Evolutionary conservation across 1,284 basidiomycete genomes (phyloP), one percentile per base, ranked within the genome.

Genomic region (Meira nashicola): DNA sequence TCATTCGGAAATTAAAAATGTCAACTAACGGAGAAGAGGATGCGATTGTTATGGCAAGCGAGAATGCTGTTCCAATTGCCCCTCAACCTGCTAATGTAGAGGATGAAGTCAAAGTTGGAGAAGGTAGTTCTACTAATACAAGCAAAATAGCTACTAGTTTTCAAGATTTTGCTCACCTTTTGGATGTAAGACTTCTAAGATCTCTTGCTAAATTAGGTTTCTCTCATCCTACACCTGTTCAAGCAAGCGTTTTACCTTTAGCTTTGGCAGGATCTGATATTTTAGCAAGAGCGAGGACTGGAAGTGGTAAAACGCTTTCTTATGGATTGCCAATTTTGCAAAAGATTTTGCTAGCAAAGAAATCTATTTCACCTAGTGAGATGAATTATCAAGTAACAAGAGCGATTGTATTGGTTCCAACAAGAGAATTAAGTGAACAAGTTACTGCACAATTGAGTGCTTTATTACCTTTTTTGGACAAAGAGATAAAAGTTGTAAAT

Each of bases 271-370:
- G 89, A 65, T 86, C 87, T 53, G 95, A 99, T 79, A 89, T 99
- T 56, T 84, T 99, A 23, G 94, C 93, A 5, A 84, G 91, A 38
- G 93, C 95, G 2, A 85, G 90, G 39, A 98, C 95, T 1, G 95
- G 95, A 12, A 92, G 89, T 60, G 95, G 95, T 49, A 99, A 99
- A 82, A 99, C 95, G 0, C 89, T 90, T 1, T 92, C 95, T 2
- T 99, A 98, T 78, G 91, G 87, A 64, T 84, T 98, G 4, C 94
- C 95, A 0, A 80, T 93, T 15, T 82, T 92, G 0, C 94, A 98
- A 78, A 93, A 91, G 78, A 87, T 98, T 37, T 76, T 98, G 54
- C 85, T 84, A 65, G 83, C 84, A 4, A 94, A 94, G 83, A 81
- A 81, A 76, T 65, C 59, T 52, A 43, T 66, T 17, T 48, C 67